phyloP scores from a whole-genome alignment of 306 rosid genomes.

The Leucaena leucocephala region DNA sequence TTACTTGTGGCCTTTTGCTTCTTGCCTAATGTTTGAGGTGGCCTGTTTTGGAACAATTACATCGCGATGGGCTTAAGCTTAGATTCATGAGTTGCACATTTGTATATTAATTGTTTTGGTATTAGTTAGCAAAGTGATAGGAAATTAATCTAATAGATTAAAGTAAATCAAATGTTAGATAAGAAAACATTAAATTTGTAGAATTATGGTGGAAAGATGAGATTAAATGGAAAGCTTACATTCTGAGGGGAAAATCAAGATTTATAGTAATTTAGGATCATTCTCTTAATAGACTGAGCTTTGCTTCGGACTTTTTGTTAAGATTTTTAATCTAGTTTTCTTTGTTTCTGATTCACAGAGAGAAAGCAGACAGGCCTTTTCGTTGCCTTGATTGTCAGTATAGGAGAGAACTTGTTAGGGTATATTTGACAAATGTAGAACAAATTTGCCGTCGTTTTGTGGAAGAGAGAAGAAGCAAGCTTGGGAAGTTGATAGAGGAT shows the following conservation, averaged over 20 bases:
- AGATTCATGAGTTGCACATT: background rate
- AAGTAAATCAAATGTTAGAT: background rate
- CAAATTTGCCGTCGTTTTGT: constrained; percentile 98
- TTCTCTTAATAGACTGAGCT: background rate
- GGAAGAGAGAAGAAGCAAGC: constrained; percentile 93
- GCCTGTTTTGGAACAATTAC: background rate
- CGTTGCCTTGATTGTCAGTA: constrained; percentile 98
- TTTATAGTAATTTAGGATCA: background rate
- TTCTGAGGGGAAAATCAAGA: background rate
- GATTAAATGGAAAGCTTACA: background rate
- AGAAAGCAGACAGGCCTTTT: constrained; percentile 92
- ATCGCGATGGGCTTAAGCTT: background rate
- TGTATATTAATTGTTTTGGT: background rate
- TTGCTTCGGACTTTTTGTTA: constrained; percentile 29
- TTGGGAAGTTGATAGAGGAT: constrained; percentile 90
- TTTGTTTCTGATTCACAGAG: constrained; percentile 66
- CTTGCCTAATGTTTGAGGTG: background rate
- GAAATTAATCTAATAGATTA: background rate
- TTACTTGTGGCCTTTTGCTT: background rate
- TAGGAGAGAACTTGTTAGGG: constrained; percentile 99
- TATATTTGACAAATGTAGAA: constrained; percentile 94
- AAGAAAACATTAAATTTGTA: background rate
- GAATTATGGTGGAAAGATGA: background rate
- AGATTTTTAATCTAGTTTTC: constrained; percentile 17
- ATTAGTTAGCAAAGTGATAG: background rate